Evolutionary conservation across 345 rosid genomes (phyloP), one percentile per base, ranked within the genome.

Genomic region (Pistacia atlantica): DNA sequence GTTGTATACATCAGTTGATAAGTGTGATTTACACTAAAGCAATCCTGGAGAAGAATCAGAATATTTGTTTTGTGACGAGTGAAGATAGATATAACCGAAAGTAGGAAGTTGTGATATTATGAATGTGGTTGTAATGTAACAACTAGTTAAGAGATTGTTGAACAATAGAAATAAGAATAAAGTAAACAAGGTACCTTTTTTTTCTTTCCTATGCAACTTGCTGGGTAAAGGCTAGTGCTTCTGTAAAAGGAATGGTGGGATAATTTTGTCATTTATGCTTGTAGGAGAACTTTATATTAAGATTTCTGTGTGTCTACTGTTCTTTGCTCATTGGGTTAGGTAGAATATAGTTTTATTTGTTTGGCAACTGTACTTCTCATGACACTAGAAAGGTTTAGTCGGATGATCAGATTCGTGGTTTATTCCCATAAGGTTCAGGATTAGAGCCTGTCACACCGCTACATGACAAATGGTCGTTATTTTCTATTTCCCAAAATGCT

Each of bases 181-280:
- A 84, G 84, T 54, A 67, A 20, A 52, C 55, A 66, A 62, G 56
- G 38, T 73, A 71, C 80, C 80, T 73, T 82, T 84, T 75, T 38
- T 7, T 7, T 7, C 46, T 42, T 42, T 42, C 46, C 42, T 8
- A 48, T 75, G 80, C 88, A 84, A 86, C 70, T 84, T 83, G 89
- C 74, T 46, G 76, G 18, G 46, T 9, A 80, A 80, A 73, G 80
- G 68, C 63, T 55, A 35, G 38, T 77, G 37, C 75, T 75, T 71
- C 76, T 62, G 9, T 42, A 51, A 78, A 81, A 83, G 56, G 33
- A 73, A 25, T 31, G 80, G 73, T 77, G 82, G 81, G 74, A 67
- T 48, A 22, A 49, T 73, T 84, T 83, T 86, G 86, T 82, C 86
- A 73, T 71, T 52, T 82, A 52, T 51, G 56, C 33, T 33, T 33